Evolutionary conservation across 768 basidiomycete genomes (phyloP).

Genomic region (Leccinum rimulosum): DNA sequence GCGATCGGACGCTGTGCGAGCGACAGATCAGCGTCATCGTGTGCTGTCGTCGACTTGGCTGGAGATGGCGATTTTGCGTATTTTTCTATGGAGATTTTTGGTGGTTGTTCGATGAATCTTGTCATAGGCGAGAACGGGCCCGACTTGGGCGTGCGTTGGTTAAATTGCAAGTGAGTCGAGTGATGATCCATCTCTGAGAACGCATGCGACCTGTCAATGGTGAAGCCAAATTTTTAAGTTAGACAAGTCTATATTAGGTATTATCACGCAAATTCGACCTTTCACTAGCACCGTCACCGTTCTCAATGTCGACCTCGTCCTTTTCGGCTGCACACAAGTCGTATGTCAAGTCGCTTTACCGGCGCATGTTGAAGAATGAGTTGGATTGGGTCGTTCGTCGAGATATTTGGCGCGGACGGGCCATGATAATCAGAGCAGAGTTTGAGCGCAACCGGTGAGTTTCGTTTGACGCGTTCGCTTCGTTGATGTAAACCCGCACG

Average conservation of each 20-base stretch:
- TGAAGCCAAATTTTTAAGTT: neutral
- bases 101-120: conserved; percentile 43
- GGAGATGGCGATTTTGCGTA: conserved; percentile 39
- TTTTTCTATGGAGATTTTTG: conserved; percentile 43
- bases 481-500: conserved; percentile 13
- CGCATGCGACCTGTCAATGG: conserved; percentile 1
- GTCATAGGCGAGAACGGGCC: conserved; percentile 51
- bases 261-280: conserved; percentile 13
- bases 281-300: conserved; percentile 4
- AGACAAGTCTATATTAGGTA: conserved; percentile 14
- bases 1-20: conserved; percentile 56
- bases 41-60: conserved; percentile 22
- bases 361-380: conserved; percentile 79
- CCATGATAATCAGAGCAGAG: conserved; percentile 83
- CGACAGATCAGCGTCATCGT: conserved; percentile 14
- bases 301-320: conserved; percentile 51
- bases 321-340: conserved; percentile 75
- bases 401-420: conserved; percentile 82
- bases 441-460: conserved; percentile 88
- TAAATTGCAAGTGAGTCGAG: conserved; percentile 72
- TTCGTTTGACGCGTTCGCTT: neutral
- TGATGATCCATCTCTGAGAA: conserved; percentile 65
- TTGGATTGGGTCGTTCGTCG: conserved; percentile 88
- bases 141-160: conserved; percentile 65
- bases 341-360: conserved; percentile 92